These are phyloP conservation scores for Zopfia rhizophila DNA, from an alignment of 2,329 filamentous ascomycete species.

Conservation along the genomic window DNA sequence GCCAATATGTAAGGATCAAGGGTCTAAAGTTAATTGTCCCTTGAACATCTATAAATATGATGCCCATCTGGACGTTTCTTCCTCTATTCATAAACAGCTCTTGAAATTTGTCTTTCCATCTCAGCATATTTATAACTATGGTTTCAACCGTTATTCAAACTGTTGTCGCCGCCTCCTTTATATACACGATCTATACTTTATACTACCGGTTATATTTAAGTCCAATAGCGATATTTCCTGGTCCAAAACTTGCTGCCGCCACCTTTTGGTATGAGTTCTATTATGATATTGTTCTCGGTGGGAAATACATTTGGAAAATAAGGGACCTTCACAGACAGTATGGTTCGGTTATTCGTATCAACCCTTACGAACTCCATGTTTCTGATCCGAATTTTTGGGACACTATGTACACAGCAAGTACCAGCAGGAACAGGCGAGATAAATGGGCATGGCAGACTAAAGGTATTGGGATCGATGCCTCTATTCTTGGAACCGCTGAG, in stretches of 20 bases:
- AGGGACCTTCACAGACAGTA: constrained; percentile 47
- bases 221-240: constrained; percentile 35
- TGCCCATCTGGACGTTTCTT: no score
- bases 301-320: constrained; percentile 48
- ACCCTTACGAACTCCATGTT: constrained; percentile 2
- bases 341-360: constrained; percentile 24
- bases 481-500: no score
- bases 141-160: constrained; percentile 2
- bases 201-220: constrained; percentile 23
- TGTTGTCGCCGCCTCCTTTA: constrained; percentile 1
- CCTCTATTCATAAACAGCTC: no score
- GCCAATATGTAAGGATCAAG: no score
- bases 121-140: no score
- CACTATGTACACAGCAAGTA: constrained; percentile 5
- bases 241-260: constrained; percentile 41
- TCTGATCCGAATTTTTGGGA: constrained; percentile 3
- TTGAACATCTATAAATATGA: no score
- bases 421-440: constrained; percentile 36
- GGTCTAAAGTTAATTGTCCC: no score
- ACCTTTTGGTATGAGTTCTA: constrained; percentile 42
- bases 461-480: no score
- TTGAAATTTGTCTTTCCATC: no score
- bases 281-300: constrained; percentile 38
- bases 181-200: constrained; percentile 4
- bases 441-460: constrained; percentile 37